phyloP scores from a whole-genome alignment of 2,329 filamentous ascomycete genomes.

The Claviceps quebecensis region DNA sequence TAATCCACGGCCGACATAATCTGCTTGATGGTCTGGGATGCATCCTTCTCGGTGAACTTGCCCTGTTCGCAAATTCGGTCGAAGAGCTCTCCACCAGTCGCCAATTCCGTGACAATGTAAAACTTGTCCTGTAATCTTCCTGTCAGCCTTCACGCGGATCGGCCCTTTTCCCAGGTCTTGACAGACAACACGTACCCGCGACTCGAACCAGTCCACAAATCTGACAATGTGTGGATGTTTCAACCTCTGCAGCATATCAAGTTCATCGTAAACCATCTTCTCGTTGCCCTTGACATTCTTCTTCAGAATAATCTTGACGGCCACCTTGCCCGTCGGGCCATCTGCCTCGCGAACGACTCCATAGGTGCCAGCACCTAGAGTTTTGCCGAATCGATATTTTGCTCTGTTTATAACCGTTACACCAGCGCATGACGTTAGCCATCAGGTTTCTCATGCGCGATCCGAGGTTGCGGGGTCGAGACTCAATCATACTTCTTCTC shows the following conservation, averaged over 20 bases:
- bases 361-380: slow-evolving; percentile 92
- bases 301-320: slow-evolving; percentile 98
- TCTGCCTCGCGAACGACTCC: slow-evolving; percentile 96
- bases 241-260: slow-evolving; percentile 82
- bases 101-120: slow-evolving; percentile 95
- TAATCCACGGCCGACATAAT: slow-evolving; percentile 89
- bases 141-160: neutral
- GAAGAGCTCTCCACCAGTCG: slow-evolving; percentile 91
- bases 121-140: slow-evolving; percentile 68
- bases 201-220: slow-evolving; percentile 99
- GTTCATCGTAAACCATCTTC: slow-evolving; percentile 95
- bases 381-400: slow-evolving; percentile 84
- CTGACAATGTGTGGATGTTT: slow-evolving; percentile 92
- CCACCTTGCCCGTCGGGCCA: slow-evolving; percentile 68
- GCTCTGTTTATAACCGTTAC: slow-evolving; percentile 41
- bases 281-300: slow-evolving; percentile 98
- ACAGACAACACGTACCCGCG: slow-evolving; percentile 48
- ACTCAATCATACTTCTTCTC: slow-evolving; percentile 70
- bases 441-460: neutral
- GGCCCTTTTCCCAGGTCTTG: too few relatives aligned
- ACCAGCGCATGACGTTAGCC: neutral
- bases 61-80: slow-evolving; percentile 97
- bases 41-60: slow-evolving; percentile 97
- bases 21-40: slow-evolving; percentile 87
- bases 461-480: slow-evolving; percentile 13